phyloP scores from a whole-genome alignment of 2,329 filamentous ascomycete species.

The Fusarium virguliforme region DNA sequence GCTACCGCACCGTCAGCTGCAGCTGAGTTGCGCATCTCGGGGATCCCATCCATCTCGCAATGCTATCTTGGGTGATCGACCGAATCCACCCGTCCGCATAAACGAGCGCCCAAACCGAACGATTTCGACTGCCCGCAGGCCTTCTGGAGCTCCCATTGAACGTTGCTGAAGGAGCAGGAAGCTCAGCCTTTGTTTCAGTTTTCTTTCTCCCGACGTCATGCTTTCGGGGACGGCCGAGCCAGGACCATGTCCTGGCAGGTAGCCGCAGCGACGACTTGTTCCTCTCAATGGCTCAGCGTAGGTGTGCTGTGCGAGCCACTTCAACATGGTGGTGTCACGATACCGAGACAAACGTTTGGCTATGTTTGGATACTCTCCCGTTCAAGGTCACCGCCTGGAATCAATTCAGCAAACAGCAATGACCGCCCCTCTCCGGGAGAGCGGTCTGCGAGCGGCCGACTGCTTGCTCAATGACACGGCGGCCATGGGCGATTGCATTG shows the following conservation, averaged over 20 bases:
- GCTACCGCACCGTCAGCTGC: conserved; percentile 4
- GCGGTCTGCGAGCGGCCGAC: conserved; percentile 43
- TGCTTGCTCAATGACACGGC: conserved; percentile 30
- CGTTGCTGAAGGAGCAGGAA: neutral
- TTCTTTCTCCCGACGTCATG: conserved; percentile 12
- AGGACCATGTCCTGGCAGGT: conserved; percentile 1
- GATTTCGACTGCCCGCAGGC: neutral
- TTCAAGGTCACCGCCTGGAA: conserved; percentile 20
- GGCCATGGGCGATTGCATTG: conserved; percentile 37
- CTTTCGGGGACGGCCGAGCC: conserved; percentile 18
- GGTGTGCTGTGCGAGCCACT: conserved; percentile 5
- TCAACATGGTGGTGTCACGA: conserved; percentile 15
- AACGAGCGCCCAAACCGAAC: conserved; percentile 41
- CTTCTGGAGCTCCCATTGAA: conserved; percentile 9
- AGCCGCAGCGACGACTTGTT: conserved; percentile 26
- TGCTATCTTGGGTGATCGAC: conserved; percentile 29
- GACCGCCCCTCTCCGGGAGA: conserved; percentile 17
- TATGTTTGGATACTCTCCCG: conserved; percentile 4
- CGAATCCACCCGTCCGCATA: conserved; percentile 42
- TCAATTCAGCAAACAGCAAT: conserved; percentile 8
- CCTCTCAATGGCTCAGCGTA: conserved; percentile 13
- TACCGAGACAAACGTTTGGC: conserved; percentile 11
- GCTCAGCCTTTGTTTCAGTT: conserved; percentile 6
- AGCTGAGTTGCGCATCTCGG: conserved; percentile 13
- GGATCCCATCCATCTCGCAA: conserved; percentile 16